Evolutionary conservation across 257 asterid species (phyloP).

Genomic region (Craterostigma plantagineum): DNA sequence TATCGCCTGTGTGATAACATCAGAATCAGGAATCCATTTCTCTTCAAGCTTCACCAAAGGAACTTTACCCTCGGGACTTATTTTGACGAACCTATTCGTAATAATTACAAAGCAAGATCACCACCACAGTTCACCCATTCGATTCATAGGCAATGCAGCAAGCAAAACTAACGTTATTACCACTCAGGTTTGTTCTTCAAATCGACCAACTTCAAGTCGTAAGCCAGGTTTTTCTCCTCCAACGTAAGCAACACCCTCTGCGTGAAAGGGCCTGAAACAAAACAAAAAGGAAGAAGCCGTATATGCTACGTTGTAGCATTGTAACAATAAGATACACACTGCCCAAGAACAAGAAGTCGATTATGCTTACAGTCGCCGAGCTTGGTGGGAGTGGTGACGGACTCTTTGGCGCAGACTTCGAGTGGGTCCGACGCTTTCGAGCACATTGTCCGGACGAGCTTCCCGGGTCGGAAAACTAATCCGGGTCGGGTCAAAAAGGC

Average conservation of each 20-base stretch:
- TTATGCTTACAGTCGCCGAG: conserved; percentile 86
- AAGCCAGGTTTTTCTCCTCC: conserved; percentile 80
- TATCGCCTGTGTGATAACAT: conserved; percentile 66
- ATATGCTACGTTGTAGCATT: no score
- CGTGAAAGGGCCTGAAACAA: conserved; percentile 64
- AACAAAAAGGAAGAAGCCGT: no score
- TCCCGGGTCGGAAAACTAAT: conserved; percentile 14
- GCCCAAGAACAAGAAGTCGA: no score
- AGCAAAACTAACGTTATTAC: conserved; percentile 15
- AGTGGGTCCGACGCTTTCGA: conserved; percentile 33
- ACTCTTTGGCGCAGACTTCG: conserved; percentile 63
- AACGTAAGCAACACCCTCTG: conserved; percentile 79
- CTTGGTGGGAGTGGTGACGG: conserved; percentile 48
- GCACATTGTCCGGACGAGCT: conserved; percentile 22
- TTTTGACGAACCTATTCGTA: conserved; percentile 37
- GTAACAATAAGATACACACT: no score
- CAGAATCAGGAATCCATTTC: conserved; percentile 89
- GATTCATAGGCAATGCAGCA: neutral
- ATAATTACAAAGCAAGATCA: conserved; percentile 1
- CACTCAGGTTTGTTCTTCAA: conserved; percentile 78
- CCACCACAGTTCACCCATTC: no score
- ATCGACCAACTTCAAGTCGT: conserved; percentile 68
- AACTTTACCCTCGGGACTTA: conserved; percentile 88
- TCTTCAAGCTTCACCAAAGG: conserved; percentile 78
- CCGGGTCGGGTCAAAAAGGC: conserved; percentile 6